These are phyloP conservation scores for Hypomontagnella submonticulosa DNA, from an alignment of 495 filamentous ascomycete species.

Conservation along the genomic window DNA sequence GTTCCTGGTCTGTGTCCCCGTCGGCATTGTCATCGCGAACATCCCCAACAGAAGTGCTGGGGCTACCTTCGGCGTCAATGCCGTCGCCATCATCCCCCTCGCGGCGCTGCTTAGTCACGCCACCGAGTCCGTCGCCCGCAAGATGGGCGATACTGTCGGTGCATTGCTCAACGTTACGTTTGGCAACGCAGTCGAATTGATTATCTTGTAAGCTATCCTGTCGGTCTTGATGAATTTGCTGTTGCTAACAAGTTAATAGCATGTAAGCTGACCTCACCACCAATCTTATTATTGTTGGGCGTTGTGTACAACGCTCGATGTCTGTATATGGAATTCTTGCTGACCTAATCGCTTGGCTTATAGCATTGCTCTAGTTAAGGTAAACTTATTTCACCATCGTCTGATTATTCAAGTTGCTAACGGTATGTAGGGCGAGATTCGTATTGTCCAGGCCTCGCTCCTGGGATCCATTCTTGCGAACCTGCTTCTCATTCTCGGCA, in stretches of 20 bases:
- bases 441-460: constrained; percentile 88
- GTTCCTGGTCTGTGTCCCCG: constrained; percentile 81
- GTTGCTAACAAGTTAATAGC: constrained; percentile 41
- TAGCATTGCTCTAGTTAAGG: constrained; percentile 75
- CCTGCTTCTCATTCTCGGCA: constrained; percentile 86
- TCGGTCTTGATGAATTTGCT: background rate
- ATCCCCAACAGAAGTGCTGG: constrained; percentile 49
- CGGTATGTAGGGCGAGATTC: constrained; percentile 74
- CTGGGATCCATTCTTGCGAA: constrained; percentile 91
- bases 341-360: constrained; percentile 33
- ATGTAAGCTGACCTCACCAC: constrained; percentile 46
- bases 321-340: constrained; percentile 6
- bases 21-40: constrained; percentile 75
- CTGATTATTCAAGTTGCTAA: constrained; percentile 46
- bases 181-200: constrained; percentile 89
- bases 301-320: background rate
- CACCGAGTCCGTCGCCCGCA: constrained; percentile 82
- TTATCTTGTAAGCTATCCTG: constrained; percentile 72
- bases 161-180: constrained; percentile 89
- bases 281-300: background rate
- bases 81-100: constrained; percentile 83
- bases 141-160: constrained; percentile 82
- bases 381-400: constrained; percentile 38
- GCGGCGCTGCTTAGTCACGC: constrained; percentile 82
- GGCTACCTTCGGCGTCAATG: constrained; percentile 79